phyloP scores from a whole-genome alignment of 495 filamentous ascomycete genomes.

The Daldinia vernicosa region DNA sequence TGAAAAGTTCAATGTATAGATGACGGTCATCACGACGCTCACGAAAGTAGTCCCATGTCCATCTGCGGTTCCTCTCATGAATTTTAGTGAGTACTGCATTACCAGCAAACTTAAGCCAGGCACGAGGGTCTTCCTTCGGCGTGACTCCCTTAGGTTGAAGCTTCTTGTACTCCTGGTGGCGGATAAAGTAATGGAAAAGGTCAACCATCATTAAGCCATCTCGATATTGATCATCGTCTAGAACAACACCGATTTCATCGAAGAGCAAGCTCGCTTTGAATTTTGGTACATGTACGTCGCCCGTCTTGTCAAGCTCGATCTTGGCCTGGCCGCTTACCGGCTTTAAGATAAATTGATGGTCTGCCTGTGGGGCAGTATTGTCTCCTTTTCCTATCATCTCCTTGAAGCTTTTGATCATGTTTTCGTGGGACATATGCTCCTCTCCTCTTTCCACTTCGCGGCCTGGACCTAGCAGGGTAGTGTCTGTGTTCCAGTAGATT shows the following conservation, averaged over 20 bases:
- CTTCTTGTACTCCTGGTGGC: constrained; percentile 97
- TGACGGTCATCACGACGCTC: constrained; percentile 90
- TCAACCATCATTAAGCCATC: constrained; percentile 98
- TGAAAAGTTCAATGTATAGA: constrained; percentile 92
- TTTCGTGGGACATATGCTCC: constrained; percentile 64
- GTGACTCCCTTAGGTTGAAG: constrained; percentile 82
- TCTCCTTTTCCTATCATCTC: constrained; percentile 78
- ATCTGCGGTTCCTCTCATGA: constrained; percentile 86
- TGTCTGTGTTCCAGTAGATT: constrained; percentile 97
- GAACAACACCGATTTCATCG: constrained; percentile 92
- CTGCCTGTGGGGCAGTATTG: constrained; percentile 49
- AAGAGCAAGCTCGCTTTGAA: constrained; percentile 92
- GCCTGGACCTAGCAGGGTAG: constrained; percentile 79
- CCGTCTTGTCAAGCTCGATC: constrained; percentile 91
- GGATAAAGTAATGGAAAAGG: constrained; percentile 96
- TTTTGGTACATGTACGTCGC: constrained; percentile 78
- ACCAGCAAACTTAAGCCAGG: constrained; percentile 91
- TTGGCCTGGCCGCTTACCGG: constrained; percentile 93
- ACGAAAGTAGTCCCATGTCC: constrained; percentile 94
- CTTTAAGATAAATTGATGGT: constrained; percentile 93
- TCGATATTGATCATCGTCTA: constrained; percentile 96
- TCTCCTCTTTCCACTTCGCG: constrained; percentile 68
- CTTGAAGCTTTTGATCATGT: constrained; percentile 77
- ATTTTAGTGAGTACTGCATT: constrained; percentile 91
- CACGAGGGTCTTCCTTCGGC: constrained; percentile 88